Percentiles rank a stretch among this genome's conserved stretches.
phyloP scores from a whole-genome alignment of 1,284 basidiomycete species.

The Apiotrichum porosum region DNA sequence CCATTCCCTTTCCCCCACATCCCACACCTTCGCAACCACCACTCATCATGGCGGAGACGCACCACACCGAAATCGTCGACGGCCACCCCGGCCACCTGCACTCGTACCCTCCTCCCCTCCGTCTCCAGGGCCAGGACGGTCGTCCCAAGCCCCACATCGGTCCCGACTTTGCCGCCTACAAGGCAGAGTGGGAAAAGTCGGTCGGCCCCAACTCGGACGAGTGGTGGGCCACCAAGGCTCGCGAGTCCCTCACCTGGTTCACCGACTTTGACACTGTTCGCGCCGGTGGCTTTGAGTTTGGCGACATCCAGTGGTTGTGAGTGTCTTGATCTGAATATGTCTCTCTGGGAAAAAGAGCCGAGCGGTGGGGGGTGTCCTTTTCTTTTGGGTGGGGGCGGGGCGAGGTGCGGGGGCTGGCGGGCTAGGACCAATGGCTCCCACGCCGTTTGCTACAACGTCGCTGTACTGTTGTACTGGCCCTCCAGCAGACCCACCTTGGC shows the following conservation, averaged over 20 bases:
- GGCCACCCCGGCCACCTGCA: conserved; percentile 32
- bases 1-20: neutral
- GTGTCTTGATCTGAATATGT: too few relatives aligned
- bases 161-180: conserved; percentile 69
- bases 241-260: conserved; percentile 81
- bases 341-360: too few relatives aligned
- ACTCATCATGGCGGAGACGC: conserved; percentile 4
- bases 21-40: neutral
- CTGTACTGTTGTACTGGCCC: too few relatives aligned
- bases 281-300: conserved; percentile 75
- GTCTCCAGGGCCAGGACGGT: conserved; percentile 36
- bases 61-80: conserved; percentile 36
- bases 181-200: conserved; percentile 62
- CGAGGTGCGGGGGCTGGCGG: too few relatives aligned
- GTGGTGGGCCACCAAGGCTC: conserved; percentile 86
- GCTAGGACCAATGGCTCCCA: too few relatives aligned
- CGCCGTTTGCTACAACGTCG: too few relatives aligned
- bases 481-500: too few relatives aligned
- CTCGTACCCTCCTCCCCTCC: conserved; percentile 39
- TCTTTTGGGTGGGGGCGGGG: too few relatives aligned
- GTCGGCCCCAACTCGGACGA: conserved; percentile 68
- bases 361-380: too few relatives aligned
- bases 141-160: conserved; percentile 60
- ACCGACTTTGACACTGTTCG: conserved; percentile 84
- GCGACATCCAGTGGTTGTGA: conserved; percentile 88